A percentile compares a stretch with the other conserved stretches of the same genome.
phyloP scores from a whole-genome alignment of 179 eudicot genomes.

The Beta lomatogona region DNA sequence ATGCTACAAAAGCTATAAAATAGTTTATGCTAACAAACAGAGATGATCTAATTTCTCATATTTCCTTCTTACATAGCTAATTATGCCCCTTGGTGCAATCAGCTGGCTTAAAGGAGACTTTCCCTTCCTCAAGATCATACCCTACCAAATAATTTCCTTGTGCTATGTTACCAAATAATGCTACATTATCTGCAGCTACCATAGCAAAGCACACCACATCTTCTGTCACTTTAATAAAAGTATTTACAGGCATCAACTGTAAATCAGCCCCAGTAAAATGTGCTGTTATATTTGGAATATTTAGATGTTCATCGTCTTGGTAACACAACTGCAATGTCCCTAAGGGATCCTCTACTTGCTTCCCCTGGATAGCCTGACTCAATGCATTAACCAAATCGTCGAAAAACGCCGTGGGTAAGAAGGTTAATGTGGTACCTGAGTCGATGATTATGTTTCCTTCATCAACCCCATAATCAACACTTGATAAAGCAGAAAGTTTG shows the following conservation, averaged over 20 bases:
- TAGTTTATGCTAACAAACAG: too few species aligned
- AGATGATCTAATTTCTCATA: too few species aligned
- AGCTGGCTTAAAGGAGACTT: constrained; percentile 43
- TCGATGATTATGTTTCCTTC: constrained; percentile 57
- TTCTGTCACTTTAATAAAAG: constrained; percentile 22
- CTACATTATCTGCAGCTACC: not conserved
- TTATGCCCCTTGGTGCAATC: constrained; percentile 35
- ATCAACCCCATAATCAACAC: too few species aligned
- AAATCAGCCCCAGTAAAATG: constrained; percentile 44
- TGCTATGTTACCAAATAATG: constrained; percentile 46
- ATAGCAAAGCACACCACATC: constrained; percentile 45
- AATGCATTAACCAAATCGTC: constrained; percentile 9
- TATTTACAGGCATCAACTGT: constrained; percentile 26
- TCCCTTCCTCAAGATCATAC: constrained; percentile 39
- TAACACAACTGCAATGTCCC: constrained; percentile 41
- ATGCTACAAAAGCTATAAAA: too few species aligned
- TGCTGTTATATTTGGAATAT: constrained; percentile 31
- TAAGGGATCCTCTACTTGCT: constrained; percentile 29
- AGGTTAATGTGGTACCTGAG: constrained; percentile 55
- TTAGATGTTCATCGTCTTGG: constrained; percentile 9
- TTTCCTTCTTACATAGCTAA: too few species aligned
- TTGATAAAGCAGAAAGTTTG: not conserved
- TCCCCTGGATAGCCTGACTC: constrained; percentile 17
- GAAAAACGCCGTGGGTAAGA: constrained; percentile 32
- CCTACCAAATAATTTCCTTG: constrained; percentile 50